A percentile compares a stretch with the other conserved stretches of the same genome.
These are phyloP conservation scores for Suhomyces faveliae DNA, from an alignment of 805 yeast species.

Conservation along the genomic window DNA sequence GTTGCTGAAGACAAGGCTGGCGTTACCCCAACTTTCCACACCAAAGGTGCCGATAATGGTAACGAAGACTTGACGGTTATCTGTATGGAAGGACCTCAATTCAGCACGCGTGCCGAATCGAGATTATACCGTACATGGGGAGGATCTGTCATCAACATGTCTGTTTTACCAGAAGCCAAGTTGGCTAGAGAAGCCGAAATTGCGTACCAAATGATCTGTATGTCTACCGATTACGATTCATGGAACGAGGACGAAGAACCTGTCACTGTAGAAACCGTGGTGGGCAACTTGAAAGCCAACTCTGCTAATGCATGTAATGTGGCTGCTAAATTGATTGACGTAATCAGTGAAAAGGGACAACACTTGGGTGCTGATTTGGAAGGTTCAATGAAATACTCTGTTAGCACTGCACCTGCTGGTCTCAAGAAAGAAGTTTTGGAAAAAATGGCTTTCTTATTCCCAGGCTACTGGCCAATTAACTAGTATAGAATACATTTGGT, in stretches of 20 bases:
- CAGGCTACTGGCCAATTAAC: conserved; percentile 75
- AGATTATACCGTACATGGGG: conserved; percentile 83
- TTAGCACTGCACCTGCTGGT: conserved; percentile 73
- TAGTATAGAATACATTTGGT: neutral
- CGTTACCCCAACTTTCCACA: conserved; percentile 52
- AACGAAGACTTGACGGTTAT: conserved; percentile 77
- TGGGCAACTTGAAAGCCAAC: conserved; percentile 85
- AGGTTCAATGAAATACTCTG: conserved; percentile 78
- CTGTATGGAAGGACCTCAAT: conserved; percentile 99
- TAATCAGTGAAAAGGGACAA: conserved; percentile 57
- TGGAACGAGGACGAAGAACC: conserved; percentile 96
- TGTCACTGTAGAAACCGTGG: conserved; percentile 96
- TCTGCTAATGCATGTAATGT: conserved; percentile 79
- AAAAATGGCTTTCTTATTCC: conserved; percentile 84
- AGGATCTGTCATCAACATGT: conserved; percentile 95
- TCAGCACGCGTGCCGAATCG: conserved; percentile 95
- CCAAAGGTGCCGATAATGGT: conserved; percentile 54
- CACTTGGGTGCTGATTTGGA: conserved; percentile 65
- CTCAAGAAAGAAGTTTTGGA: conserved; percentile 69
- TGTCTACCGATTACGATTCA: conserved; percentile 98
- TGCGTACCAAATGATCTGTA: conserved; percentile 95
- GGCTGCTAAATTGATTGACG: conserved; percentile 66
- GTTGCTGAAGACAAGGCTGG: conserved; percentile 46
- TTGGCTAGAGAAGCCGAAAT: conserved; percentile 97
- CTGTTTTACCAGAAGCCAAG: conserved; percentile 95